phyloP scores from a whole-genome alignment of 2,329 filamentous ascomycete species.

The Fusarium miscanthi region DNA sequence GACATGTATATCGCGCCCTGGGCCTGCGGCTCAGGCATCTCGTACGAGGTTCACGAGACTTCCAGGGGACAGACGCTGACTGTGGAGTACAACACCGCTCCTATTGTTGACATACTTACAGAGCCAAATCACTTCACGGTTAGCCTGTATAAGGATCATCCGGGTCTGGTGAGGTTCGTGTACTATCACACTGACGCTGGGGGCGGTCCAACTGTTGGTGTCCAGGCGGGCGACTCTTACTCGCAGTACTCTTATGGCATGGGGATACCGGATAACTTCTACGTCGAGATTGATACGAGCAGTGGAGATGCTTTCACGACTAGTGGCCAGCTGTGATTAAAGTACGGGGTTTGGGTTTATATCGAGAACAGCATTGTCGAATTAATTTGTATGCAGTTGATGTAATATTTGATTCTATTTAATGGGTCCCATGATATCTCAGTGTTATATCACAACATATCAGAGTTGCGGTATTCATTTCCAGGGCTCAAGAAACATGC shows the following conservation, averaged over 20 bases:
- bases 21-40: neutral
- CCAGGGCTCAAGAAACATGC: neutral
- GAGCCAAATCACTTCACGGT: neutral
- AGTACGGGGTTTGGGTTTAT: rapidly evolving
- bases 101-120: neutral
- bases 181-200: neutral
- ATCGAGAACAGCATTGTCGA: rapidly evolving
- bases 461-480: neutral
- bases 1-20: rapidly evolving
- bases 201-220: neutral
- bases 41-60: neutral
- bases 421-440: too few relatives aligned
- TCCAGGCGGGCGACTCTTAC: neutral
- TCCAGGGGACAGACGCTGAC: neutral
- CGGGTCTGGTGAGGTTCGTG: neutral
- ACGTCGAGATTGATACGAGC: neutral
- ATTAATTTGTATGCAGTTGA: too few relatives aligned
- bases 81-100: neutral
- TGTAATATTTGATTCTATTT: too few relatives aligned
- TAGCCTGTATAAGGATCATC: neutral
- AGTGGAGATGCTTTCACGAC: neutral
- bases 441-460: neutral
- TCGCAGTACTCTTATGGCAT: neutral
- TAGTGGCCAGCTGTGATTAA: neutral
- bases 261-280: rapidly evolving